These are phyloP conservation scores for Aspergillus felis DNA, from an alignment of 2,329 filamentous ascomycete species.

Conservation along the genomic window DNA sequence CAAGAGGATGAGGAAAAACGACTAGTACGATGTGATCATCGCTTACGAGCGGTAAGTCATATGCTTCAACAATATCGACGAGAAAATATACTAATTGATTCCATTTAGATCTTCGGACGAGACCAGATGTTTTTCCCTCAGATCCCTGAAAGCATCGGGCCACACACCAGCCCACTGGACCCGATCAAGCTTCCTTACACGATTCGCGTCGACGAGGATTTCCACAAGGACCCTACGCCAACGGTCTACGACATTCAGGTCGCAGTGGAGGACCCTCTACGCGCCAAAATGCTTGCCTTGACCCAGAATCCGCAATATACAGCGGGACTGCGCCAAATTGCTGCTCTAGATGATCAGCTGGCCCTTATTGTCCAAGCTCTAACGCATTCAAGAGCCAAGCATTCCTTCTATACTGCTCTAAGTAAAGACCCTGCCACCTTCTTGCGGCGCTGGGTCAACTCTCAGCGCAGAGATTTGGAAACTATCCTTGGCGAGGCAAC, in stretches of 20 bases:
- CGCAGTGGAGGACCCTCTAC: conserved; percentile 75
- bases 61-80: background rate
- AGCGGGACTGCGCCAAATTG: conserved; percentile 70
- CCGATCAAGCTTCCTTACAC: conserved; percentile 86
- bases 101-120: conserved; percentile 63
- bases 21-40: conserved; percentile 83
- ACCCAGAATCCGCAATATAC: conserved; percentile 68
- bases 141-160: conserved; percentile 73
- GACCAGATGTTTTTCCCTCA: conserved; percentile 82
- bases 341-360: conserved; percentile 76
- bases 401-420: conserved; percentile 77
- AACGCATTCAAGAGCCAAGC: conserved; percentile 80
- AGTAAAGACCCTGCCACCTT: conserved; percentile 80
- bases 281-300: conserved; percentile 61
- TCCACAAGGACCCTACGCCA: conserved; percentile 68
- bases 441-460: conserved; percentile 81
- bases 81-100: background rate
- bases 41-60: conserved; percentile 65
- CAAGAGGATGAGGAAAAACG: conserved; percentile 95
- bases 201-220: conserved; percentile 83
- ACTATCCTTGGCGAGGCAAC: conserved; percentile 79
- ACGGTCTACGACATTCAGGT: conserved; percentile 91
- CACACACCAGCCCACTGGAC: conserved; percentile 73
- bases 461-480: conserved; percentile 85
- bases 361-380: conserved; percentile 79